Conservation (phyloP, 1,284 basidiomycete genomes). For the Gomphus sp. region DNA sequence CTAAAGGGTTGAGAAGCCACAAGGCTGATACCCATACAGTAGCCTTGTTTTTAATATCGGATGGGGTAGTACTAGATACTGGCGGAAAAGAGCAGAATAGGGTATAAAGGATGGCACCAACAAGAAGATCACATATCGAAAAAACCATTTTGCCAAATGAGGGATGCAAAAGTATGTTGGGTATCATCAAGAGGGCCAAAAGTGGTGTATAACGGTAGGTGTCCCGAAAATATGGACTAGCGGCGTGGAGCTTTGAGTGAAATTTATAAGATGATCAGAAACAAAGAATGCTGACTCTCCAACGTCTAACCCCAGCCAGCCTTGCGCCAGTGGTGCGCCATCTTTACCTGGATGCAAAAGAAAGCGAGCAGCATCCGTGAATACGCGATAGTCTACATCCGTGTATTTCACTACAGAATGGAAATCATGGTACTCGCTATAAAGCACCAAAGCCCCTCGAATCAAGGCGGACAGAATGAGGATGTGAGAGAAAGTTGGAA, state of each 20-base stretch:
- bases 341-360: constrained; percentile 27
- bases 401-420: constrained; percentile 88
- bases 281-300: constrained; percentile 55
- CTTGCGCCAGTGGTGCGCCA: constrained; percentile 45
- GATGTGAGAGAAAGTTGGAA: constrained; percentile 34
- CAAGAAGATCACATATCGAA: constrained; percentile 74
- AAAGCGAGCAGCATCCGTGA: constrained; percentile 83
- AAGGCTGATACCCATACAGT: constrained; percentile 44
- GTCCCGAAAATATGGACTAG: constrained; percentile 86
- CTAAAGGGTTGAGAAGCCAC: constrained; percentile 87
- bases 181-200: constrained; percentile 74
- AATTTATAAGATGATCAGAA: neutral
- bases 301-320: constrained; percentile 41
- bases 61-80: constrained; percentile 15
- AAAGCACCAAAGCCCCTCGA: constrained; percentile 65
- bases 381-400: constrained; percentile 95
- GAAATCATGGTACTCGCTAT: constrained; percentile 84
- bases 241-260: neutral
- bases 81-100: constrained; percentile 51
- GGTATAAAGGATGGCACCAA: constrained; percentile 70
- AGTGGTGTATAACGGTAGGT: constrained; percentile 98
- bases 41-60: constrained; percentile 23
- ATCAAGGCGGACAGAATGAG: constrained; percentile 47
- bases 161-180: constrained; percentile 72
- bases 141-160: constrained; percentile 91